A percentile compares a stretch with the other conserved stretches of the same genome.
phyloP scores from a whole-genome alignment of 1,284 basidiomycete species.

The Anthracocystis walkeri region DNA sequence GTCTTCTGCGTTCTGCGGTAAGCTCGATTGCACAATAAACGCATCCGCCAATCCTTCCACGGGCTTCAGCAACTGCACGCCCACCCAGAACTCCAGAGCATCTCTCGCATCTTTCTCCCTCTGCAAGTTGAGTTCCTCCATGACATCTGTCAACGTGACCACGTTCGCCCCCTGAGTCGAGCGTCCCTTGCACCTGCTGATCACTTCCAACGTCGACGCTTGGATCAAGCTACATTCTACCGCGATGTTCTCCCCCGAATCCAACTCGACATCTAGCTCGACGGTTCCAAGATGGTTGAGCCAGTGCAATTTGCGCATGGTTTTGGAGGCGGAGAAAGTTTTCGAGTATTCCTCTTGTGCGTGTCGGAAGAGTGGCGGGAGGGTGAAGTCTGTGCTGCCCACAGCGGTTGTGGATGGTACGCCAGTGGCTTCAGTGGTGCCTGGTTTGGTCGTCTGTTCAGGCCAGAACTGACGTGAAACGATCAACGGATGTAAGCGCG shows the following conservation, averaged over 20 bases:
- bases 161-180: conserved; percentile 6
- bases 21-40: conserved; percentile 25
- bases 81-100: conserved; percentile 42
- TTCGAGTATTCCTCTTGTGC: conserved; percentile 52
- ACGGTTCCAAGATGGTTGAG: conserved; percentile 58
- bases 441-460: conserved; percentile 30
- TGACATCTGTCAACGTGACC: conserved; percentile 40
- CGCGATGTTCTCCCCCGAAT: conserved; percentile 39
- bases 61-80: conserved; percentile 20
- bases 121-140: conserved; percentile 50
- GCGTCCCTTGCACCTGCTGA: conserved; percentile 18
- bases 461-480: conserved; percentile 68
- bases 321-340: conserved; percentile 29
- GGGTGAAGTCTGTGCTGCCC: conserved; percentile 42
- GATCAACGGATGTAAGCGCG: conserved; percentile 58
- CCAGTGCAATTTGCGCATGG: conserved; percentile 56
- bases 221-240: conserved; percentile 45
- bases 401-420: conserved; percentile 5
- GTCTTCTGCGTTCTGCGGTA: conserved; percentile 4
- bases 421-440: neutral
- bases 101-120: conserved; percentile 40
- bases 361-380: conserved; percentile 50
- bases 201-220: conserved; percentile 40
- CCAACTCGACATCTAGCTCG: conserved; percentile 56
- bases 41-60: conserved; percentile 31